Conservation (phyloP, 140 eudicot species). For the Ambrosia hybrid region DNA sequence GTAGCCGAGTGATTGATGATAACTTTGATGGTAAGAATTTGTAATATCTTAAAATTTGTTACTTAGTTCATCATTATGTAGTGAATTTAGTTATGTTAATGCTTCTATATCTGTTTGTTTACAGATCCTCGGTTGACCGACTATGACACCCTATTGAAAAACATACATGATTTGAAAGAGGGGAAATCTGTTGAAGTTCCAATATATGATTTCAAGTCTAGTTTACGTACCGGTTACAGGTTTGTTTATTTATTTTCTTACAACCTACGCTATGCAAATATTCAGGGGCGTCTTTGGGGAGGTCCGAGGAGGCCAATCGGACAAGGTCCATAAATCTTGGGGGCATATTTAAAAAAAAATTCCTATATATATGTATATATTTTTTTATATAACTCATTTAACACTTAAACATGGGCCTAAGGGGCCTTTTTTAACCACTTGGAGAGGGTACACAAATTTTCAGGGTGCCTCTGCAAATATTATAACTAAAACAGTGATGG, state of each 20-base stretch:
- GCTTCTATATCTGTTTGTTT: not conserved
- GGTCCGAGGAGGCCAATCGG: no score
- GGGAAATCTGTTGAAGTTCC: slow-evolving; percentile 80
- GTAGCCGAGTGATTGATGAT: slow-evolving; percentile 80
- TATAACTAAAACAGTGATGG: not conserved
- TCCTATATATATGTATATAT: no score
- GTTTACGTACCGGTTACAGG: slow-evolving; percentile 91
- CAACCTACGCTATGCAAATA: not conserved
- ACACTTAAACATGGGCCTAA: no score
- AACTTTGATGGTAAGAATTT: slow-evolving; percentile 76
- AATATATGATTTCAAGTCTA: slow-evolving; percentile 88
- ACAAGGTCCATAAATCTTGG: no score
- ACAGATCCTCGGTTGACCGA: slow-evolving; percentile 97
- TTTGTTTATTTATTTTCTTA: slow-evolving; percentile 23
- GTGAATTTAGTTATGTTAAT: not conserved
- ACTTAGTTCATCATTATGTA: not conserved
- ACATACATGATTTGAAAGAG: slow-evolving; percentile 71
- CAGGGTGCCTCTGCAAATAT: not conserved
- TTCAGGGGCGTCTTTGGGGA: no score
- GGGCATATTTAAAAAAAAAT: no score
- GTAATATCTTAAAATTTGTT: not conserved
- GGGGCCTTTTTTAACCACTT: no score
- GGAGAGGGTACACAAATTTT: no score
- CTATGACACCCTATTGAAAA: slow-evolving; percentile 81
- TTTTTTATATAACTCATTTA: no score